Conservation (phyloP, 805 yeast species). For the Clavispora vitiphila region DNA sequence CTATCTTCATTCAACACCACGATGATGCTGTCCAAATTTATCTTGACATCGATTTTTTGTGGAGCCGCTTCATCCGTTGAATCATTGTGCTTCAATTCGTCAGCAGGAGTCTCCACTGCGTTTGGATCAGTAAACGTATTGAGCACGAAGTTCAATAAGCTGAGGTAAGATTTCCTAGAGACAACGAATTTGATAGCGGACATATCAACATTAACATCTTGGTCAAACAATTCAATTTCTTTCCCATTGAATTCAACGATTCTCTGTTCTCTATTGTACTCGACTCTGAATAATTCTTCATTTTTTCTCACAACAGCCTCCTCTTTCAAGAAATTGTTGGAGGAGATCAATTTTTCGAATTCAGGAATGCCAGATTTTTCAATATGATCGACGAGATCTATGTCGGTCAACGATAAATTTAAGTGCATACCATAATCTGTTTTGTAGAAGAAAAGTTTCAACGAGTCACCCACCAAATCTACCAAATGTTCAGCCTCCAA, state of each 20-base stretch:
- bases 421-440: slow-evolving; percentile 60
- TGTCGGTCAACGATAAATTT: slow-evolving; percentile 56
- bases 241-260: slow-evolving; percentile 49
- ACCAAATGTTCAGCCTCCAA: slow-evolving; percentile 64
- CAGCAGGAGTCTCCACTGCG: slow-evolving; percentile 62
- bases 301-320: slow-evolving; percentile 28
- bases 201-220: slow-evolving; percentile 62
- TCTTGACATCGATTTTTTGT: slow-evolving; percentile 63
- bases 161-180: slow-evolving; percentile 71
- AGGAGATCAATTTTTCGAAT: slow-evolving; percentile 64
- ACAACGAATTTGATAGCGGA: slow-evolving; percentile 74
- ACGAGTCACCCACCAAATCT: slow-evolving; percentile 64
- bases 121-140: slow-evolving; percentile 87
- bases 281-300: slow-evolving; percentile 50
- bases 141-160: slow-evolving; percentile 72
- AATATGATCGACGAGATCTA: slow-evolving; percentile 71
- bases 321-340: slow-evolving; percentile 41
- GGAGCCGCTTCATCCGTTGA: slow-evolving; percentile 59
- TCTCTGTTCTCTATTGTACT: slow-evolving; percentile 56
- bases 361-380: slow-evolving; percentile 58
- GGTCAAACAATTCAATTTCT: slow-evolving; percentile 69
- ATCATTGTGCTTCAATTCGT: slow-evolving; percentile 62
- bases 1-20: slow-evolving; percentile 80
- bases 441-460: slow-evolving; percentile 55
- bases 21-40: slow-evolving; percentile 68